A percentile compares a stretch with the other conserved stretches of the same genome.
phyloP scores from a whole-genome alignment of 108 stramenopile genomes.

The Schizochytrium sp. region DNA sequence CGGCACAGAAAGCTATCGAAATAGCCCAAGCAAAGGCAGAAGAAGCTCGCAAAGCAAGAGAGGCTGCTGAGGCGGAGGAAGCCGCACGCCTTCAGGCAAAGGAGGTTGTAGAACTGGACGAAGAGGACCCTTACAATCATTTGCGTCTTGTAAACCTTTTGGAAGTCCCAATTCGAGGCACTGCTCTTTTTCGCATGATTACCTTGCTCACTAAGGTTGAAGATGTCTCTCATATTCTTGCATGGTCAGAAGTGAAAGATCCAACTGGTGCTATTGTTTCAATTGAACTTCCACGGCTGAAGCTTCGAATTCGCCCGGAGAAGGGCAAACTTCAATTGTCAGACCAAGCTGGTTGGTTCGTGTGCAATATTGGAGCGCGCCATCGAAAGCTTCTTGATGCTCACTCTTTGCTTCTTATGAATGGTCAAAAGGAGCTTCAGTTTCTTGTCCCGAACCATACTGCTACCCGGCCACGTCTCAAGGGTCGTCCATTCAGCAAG shows the following conservation, averaged over 20 bases:
- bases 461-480: conserved; percentile 51
- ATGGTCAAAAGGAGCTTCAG: conserved; percentile 34
- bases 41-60: conserved; percentile 3
- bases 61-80: conserved; percentile 7
- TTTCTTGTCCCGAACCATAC: conserved; percentile 50
- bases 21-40: conserved; percentile 8
- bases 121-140: not conserved
- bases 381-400: conserved; percentile 36
- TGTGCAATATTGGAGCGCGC: not conserved
- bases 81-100: not conserved
- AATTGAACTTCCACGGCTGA: conserved; percentile 52
- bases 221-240: conserved; percentile 28
- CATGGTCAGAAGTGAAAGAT: conserved; percentile 5
- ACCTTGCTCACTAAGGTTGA: conserved; percentile 12
- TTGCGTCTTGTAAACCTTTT: conserved; percentile 29
- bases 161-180: not conserved
- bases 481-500: conserved; percentile 25
- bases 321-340: not conserved
- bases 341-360: conserved; percentile 50
- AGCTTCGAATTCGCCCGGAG: not conserved
- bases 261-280: not conserved
- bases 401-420: conserved; percentile 48
- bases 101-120: conserved; percentile 40
- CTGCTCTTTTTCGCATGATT: conserved; percentile 22
- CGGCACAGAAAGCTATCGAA: conserved; percentile 4